Percentiles rank a stretch among this genome's conserved stretches.
Evolutionary conservation across 148 eudicot species (phyloP).

Genomic region (Camellia granthamiana): DNA sequence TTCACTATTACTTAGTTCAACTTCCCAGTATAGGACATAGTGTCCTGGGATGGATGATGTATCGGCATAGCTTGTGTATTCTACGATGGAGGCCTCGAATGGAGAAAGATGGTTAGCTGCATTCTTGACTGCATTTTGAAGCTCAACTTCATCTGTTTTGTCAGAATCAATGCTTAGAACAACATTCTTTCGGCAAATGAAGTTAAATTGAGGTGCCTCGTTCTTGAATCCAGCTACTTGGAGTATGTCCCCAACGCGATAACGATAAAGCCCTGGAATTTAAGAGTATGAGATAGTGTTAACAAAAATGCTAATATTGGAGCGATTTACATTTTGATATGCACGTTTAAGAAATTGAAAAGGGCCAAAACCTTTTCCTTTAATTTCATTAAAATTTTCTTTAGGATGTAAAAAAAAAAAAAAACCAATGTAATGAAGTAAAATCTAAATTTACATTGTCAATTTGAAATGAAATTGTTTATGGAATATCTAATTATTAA

Average conservation of each 20-base stretch:
- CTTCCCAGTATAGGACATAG: constrained; percentile 36
- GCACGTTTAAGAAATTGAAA: no score
- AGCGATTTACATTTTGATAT: no score
- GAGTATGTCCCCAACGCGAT: constrained; percentile 35
- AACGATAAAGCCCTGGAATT: constrained; percentile 27
- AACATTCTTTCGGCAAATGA: constrained; percentile 33
- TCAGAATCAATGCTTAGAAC: constrained; percentile 37
- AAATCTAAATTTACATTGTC: no score
- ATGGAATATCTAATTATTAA: no score
- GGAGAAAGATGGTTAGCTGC: constrained; percentile 25
- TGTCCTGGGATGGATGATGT: constrained; percentile 38
- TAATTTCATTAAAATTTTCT: no score
- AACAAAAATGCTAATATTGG: no score
- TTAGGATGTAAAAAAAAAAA: no score
- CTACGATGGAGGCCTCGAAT: constrained; percentile 22
- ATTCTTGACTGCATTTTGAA: constrained; percentile 30
- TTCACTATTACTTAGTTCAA: constrained; percentile 11
- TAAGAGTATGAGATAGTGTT: neutral
- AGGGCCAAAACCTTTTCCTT: no score
- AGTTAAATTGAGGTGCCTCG: constrained; percentile 38
- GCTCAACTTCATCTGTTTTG: constrained; percentile 39
- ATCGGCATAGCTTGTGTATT: constrained; percentile 39
- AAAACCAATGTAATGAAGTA: no score
- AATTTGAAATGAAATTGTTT: no score
- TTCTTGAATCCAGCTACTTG: constrained; percentile 40